These are phyloP conservation scores for Diacronema lutheri DNA, from an alignment of 78 protist genomes.

Conservation along the genomic window DNA sequence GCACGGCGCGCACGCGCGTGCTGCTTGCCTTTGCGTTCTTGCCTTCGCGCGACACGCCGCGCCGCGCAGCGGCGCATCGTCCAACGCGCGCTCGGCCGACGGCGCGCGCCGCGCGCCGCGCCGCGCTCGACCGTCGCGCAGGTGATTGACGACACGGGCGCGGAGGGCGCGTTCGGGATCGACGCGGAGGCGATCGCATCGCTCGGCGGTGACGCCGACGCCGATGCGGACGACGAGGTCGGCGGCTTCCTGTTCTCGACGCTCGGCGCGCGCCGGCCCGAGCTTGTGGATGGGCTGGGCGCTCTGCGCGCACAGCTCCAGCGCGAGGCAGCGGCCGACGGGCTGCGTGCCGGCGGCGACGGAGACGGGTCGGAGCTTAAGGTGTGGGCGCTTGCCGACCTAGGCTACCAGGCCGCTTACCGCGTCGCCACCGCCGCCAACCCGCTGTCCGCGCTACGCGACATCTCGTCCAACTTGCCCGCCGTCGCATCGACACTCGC, in stretches of 20 bases:
- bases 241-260: neutral
- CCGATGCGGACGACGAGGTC: neutral
- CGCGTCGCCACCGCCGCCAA: neutral
- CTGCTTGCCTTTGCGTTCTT: no score
- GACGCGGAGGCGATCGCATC: neutral
- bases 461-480: constrained; percentile 19
- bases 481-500: neutral
- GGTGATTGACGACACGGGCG: neutral
- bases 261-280: neutral
- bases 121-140: no score
- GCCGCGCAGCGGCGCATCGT: no score
- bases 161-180: neutral
- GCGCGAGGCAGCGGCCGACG: neutral
- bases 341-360: neutral
- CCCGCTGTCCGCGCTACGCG: constrained; percentile 25
- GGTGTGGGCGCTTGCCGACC: constrained; percentile 32
- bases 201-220: neutral
- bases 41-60: no score
- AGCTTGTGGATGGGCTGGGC: neutral
- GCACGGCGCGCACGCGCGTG: no score
- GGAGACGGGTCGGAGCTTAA: neutral
- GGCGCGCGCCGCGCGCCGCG: no score
- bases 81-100: no score
- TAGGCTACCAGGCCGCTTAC: constrained; percentile 28
- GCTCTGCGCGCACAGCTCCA: neutral